Evolutionary conservation across 768 basidiomycete species (phyloP).

Genomic region (Cystobasidium onofrii): DNA sequence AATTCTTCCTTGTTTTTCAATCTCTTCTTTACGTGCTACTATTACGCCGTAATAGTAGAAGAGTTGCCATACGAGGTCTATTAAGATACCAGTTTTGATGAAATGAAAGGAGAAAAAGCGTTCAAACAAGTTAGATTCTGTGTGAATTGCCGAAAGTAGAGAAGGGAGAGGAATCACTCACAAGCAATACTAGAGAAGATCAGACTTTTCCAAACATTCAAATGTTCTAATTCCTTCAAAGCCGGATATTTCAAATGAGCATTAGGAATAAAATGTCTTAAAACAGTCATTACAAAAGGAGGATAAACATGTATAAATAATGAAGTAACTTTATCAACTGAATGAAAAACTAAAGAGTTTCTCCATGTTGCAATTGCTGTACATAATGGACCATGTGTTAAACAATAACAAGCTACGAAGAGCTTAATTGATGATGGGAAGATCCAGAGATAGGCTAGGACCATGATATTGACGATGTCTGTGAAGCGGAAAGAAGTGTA

Average conservation of each 20-base stretch:
- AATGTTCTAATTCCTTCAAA: constrained; percentile 58
- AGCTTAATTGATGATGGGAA: constrained; percentile 67
- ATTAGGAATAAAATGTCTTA: constrained; percentile 84
- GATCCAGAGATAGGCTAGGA: constrained; percentile 84
- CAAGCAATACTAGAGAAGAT: constrained; percentile 73
- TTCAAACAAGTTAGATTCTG: too few species aligned
- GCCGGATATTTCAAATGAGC: constrained; percentile 79
- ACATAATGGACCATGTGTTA: constrained; percentile 58
- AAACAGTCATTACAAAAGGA: constrained; percentile 81
- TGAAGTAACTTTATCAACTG: constrained; percentile 82
- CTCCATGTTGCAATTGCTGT: constrained; percentile 81
- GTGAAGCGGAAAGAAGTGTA: too few species aligned
- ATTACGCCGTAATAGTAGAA: constrained; percentile 95
- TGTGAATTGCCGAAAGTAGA: background rate
- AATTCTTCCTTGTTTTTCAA: constrained; percentile 79
- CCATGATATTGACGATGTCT: constrained; percentile 85
- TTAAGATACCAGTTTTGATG: too few species aligned
- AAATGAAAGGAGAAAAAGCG: too few species aligned
- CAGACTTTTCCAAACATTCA: constrained; percentile 66
- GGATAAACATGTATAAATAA: constrained; percentile 92
- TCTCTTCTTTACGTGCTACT: constrained; percentile 76
- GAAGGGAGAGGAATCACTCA: constrained; percentile 45
- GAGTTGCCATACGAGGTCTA: constrained; percentile 86
- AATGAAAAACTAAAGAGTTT: constrained; percentile 96
- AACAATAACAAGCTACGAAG: constrained; percentile 84